phyloP scores from a whole-genome alignment of 148 eudicot species.

The Agrostemma githago region DNA sequence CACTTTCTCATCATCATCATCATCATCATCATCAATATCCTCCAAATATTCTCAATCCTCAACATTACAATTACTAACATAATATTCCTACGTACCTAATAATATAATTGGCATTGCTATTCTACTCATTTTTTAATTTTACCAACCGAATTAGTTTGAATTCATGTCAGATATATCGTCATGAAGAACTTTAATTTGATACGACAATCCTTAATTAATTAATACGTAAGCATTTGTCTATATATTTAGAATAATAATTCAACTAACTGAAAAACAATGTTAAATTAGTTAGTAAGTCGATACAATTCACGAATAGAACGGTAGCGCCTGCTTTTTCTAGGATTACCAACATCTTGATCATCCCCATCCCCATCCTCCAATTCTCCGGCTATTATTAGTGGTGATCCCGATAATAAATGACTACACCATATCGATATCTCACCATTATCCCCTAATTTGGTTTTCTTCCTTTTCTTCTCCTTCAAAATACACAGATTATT shows the following conservation, averaged over 20 bases:
- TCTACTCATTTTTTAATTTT: too few relatives aligned
- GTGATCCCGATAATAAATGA: not conserved
- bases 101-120: too few relatives aligned
- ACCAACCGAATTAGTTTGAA: not conserved
- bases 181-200: too few relatives aligned
- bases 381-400: slow-evolving; percentile 19
- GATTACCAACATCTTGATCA: not conserved
- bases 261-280: not conserved
- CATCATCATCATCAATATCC: too few relatives aligned
- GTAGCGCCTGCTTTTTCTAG: slow-evolving; percentile 18
- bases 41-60: too few relatives aligned
- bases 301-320: slow-evolving; percentile 25
- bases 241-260: not conserved
- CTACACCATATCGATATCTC: not conserved
- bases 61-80: too few relatives aligned
- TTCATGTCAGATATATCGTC: not conserved
- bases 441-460: not conserved
- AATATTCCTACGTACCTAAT: too few relatives aligned
- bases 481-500: not conserved
- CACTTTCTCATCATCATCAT: too few relatives aligned
- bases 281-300: not conserved
- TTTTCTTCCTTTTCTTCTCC: not conserved
- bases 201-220: too few relatives aligned
- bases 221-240: too few relatives aligned
- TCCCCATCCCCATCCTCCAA: slow-evolving; percentile 4